phyloP scores from a whole-genome alignment of 768 basidiomycete genomes.

The Tubosaeta sp. region DNA sequence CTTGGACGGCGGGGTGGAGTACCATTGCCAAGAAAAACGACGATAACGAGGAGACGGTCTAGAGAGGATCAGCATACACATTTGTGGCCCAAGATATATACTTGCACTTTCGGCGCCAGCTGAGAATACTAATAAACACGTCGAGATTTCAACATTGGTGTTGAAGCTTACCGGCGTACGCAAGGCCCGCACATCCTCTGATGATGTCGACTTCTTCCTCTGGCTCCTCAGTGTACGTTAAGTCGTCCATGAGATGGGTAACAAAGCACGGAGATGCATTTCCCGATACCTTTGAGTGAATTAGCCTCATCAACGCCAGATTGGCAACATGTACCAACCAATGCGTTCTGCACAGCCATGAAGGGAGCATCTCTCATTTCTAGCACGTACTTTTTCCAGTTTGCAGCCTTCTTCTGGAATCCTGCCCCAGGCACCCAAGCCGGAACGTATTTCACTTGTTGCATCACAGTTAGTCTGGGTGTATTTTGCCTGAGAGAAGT shows the following conservation, averaged over 20 bases:
- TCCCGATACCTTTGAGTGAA: slow-evolving; percentile 14
- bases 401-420: slow-evolving; percentile 47
- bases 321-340: slow-evolving; percentile 30
- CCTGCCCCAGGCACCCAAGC: slow-evolving; percentile 49
- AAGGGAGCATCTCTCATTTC: slow-evolving; percentile 49
- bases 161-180: slow-evolving; percentile 39
- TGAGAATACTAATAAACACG: slow-evolving; percentile 12
- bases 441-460: slow-evolving; percentile 48
- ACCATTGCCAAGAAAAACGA: slow-evolving; percentile 31
- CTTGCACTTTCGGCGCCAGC: slow-evolving; percentile 40
- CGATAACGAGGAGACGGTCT: slow-evolving; percentile 30
- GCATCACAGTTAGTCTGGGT: background rate
- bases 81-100: background rate
- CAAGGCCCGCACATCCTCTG: slow-evolving; percentile 41
- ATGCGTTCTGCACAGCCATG: slow-evolving; percentile 31
- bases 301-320: background rate
- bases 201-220: slow-evolving; percentile 31
- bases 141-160: background rate
- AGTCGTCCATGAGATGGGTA: slow-evolving; percentile 23
- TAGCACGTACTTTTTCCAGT: slow-evolving; percentile 44
- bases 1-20: slow-evolving; percentile 26
- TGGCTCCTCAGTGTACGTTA: slow-evolving; percentile 7
- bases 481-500: background rate
- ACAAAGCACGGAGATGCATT: slow-evolving; percentile 32
- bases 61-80: slow-evolving; percentile 1